Base-by-base conservation (phyloP, 1,139 yeast genomes). In the Torulaspora globosa region DNA sequence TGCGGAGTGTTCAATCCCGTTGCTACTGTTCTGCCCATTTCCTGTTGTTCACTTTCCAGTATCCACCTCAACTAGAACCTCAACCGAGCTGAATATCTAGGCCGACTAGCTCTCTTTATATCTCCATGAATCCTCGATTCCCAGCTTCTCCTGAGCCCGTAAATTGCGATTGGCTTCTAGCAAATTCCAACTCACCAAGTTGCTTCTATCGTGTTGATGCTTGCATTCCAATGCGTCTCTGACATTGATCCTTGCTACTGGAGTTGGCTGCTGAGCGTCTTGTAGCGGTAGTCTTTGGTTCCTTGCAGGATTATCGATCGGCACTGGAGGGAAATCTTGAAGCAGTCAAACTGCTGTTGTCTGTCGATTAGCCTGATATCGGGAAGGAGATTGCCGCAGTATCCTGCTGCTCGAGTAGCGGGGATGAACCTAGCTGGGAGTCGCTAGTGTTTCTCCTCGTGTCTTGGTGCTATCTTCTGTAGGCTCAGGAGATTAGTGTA, bases 1-100 rank as follows among this genome's bases (percentile, higher is more conserved):
- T 55, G 63, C 15, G 68, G 68, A 2, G 57, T 54, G 14, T 49
- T 35, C 3, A 62, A 41, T n/a, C 53, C 51, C 5, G 62, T 46
- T 23, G 56, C 54, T 29, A 49, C 39, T 9, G 56, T 52, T 12
- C 42, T 33, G 18, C 46, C 36, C 49, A 35, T 38, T 33, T 32
- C 27, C 30, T 21, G 11, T 15, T 14, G 12, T 19, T 18, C 10
- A 16, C 23, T 21, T 19, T 21, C 8, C 6, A 21, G 23, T 21
- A 21, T 21, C 9, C 23, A 21, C 23, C 23, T 6, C 23, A 4
- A 8, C 23, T 21, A 6, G 9, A 5, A 18, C 19, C 5, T 3
- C 19, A 21, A 8, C 9, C n/a, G n/a, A n/a, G n/a, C n/a, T n/a
- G n/a, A n/a, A n/a, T n/a, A n/a, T n/a, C n/a, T n/a, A n/a, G n/a